Evolutionary conservation across 2,329 filamentous ascomycete genomes (phyloP).

Genomic region (Metarhizium humberi): DNA sequence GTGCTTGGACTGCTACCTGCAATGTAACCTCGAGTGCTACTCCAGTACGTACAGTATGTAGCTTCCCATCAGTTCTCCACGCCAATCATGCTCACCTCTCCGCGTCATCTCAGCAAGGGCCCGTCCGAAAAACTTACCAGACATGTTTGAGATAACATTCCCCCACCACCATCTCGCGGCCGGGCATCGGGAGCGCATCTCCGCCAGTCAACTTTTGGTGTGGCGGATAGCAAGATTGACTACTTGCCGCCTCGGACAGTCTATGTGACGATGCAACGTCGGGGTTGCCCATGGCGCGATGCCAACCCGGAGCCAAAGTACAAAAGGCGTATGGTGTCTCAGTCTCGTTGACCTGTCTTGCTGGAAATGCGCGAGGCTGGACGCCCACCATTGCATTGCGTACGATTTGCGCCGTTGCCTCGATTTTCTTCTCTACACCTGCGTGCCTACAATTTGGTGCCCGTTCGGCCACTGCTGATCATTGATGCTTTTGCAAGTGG

Average conservation of each 20-base stretch:
- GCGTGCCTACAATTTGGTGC: no score
- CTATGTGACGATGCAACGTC: background rate
- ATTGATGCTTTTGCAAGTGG: background rate
- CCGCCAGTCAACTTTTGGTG: background rate
- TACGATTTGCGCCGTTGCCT: no score
- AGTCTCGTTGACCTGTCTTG: background rate
- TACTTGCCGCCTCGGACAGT: background rate
- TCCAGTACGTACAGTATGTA: no score
- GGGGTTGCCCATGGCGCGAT: no score
- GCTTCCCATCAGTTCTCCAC: no score
- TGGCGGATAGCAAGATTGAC: background rate
- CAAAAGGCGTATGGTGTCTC: background rate
- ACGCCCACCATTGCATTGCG: no score
- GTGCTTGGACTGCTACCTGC: background rate
- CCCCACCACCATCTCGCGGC: background rate
- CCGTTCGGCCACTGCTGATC: no score
- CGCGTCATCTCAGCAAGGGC: no score
- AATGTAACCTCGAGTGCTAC: background rate
- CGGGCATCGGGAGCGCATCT: background rate
- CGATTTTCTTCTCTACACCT: no score
- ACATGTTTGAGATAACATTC: background rate
- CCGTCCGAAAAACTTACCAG: no score
- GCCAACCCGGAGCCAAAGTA: background rate
- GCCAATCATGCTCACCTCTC: no score
- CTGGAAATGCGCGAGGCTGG: background rate